Evolutionary conservation across 1,284 basidiomycete species (phyloP), one percentile per base, ranked within the genome.

Genomic region (Coriolopsis trogii): DNA sequence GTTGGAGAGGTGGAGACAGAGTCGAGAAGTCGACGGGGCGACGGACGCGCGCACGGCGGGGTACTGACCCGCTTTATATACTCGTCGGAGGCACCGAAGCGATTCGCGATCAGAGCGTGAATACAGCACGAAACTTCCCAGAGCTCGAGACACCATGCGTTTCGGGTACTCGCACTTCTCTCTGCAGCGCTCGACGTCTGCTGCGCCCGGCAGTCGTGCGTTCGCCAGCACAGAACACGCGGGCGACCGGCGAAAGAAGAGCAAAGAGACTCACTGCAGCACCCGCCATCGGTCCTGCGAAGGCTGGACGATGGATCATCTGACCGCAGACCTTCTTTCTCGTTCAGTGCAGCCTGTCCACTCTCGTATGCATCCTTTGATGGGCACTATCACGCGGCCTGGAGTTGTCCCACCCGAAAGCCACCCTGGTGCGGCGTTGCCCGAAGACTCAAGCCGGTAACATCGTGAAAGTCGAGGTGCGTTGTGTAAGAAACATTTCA

Each of bases 331-430:
- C 26, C 15, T 34, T 34, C 21, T 40, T 28, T 43, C 50, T 31
- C 42, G 46, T 38, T 41, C 37, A 29, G 21, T 21, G 25, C n/a
- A n/a, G 10, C 30, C 40, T 44, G 39, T 42, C 20, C 48, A 20
- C 26, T n/a, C 28, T 42, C 41, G 38, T 43, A 39, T 37, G 51
- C 46, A 45, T 36, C 52, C 34, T 42, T 25, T 49, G 47, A 54
- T 54, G 52, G 9, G 36, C 31, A 18, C 9, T 20, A 38, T 30
- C 34, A 39, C 45, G 36, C 36, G 28, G 26, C 1, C 18, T 46
- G 15, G 49, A 41, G 23, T 30, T 40, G 12, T 12, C 15, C 6
- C 33, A 16, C 33, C 6, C 13, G 13, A 16, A n/a, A n/a, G n/a
- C n/a, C n/a, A n/a, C n/a, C n/a, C n/a, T n/a, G n/a, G n/a, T n/a